phyloP scores from a whole-genome alignment of 2,329 filamentous ascomycete genomes.

The Aspergillus floridensis region DNA sequence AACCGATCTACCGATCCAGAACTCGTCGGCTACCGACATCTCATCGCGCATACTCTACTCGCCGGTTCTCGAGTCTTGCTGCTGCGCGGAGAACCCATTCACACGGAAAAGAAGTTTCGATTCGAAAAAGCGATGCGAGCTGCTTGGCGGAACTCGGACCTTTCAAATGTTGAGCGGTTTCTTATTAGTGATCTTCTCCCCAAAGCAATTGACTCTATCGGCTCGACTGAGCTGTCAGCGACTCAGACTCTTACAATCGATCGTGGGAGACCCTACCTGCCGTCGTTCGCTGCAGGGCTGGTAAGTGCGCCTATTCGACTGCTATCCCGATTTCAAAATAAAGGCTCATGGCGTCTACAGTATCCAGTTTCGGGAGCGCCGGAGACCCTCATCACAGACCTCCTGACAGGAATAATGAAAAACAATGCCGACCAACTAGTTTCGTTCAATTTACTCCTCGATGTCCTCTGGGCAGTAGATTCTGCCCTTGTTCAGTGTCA shows the following conservation, averaged over 20 bases:
- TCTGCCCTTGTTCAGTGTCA: conserved; percentile 34
- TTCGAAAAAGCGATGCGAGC: conserved; percentile 31
- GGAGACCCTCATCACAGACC: conserved; percentile 21
- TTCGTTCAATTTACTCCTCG: conserved; percentile 34
- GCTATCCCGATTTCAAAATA: neutral
- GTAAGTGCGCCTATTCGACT: conserved; percentile 18
- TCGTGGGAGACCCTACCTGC: conserved; percentile 23
- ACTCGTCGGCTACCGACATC: conserved; percentile 18
- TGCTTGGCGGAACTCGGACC: conserved; percentile 34
- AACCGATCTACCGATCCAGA: conserved; percentile 24
- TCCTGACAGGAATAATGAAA: conserved; percentile 17
- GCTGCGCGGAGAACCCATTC: conserved; percentile 28
- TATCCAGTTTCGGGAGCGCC: conserved; percentile 34
- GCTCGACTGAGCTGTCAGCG: conserved; percentile 12
- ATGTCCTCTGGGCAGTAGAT: conserved; percentile 36
- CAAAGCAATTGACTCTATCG: conserved; percentile 28
- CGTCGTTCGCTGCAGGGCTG: conserved; percentile 30
- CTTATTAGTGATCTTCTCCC: conserved; percentile 33
- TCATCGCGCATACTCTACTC: conserved; percentile 29
- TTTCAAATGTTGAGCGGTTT: conserved; percentile 32
- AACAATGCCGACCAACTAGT: conserved; percentile 27
- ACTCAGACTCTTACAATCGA: conserved; percentile 9
- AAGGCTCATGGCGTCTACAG: conserved; percentile 18
- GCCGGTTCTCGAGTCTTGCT: conserved; percentile 35
- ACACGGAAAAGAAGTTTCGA: conserved; percentile 26